Evolutionary conservation across 495 filamentous ascomycete genomes (phyloP), one percentile per base, ranked within the genome.

Genomic region (Talaromyces proteolyticus): DNA sequence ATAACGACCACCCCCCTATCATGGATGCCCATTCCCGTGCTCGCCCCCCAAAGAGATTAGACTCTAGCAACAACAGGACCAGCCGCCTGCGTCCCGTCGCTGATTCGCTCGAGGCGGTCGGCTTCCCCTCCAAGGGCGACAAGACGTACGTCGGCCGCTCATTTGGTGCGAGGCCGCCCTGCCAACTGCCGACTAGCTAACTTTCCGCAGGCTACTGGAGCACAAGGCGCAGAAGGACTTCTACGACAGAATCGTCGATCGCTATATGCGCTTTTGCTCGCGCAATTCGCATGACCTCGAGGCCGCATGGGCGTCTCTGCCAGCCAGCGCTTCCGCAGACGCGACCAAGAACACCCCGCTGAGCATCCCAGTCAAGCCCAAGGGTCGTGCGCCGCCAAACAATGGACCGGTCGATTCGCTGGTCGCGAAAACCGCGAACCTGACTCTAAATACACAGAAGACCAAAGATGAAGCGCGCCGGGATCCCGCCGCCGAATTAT

Each of bases 111-210:
- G 86, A 89, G 51, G 71, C 70, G 36, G 85, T 90, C 50, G 91
- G 91, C 2, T 75, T 94, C 53, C 88, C 88, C 16, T 95, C 90
- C 0, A 95, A 95, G 59, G 91, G 91, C 10, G 91, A 96, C 61
- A 86, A 65, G 41, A 82, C 82, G 82, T 83, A 66, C 46, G 73
- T 50, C 44, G 8, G n/a, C 34, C 1, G 29, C 38, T 46, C 16
- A 2, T n/a, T 24, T 20, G 22, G 10, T 51, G 16, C n/a, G 21
- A 17, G 25, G 45, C 45, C 56, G 36, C 54, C 54, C 29, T 18
- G 49, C 51, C 38, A 47, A 38, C 44, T 29, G 19, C 40, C 42
- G 14, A 17, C 53, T 38, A 56, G 58, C 55, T 51, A 59, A 40
- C 43, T 39, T 51, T 42, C 34, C 17, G 47, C 53, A 95, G 90